A percentile compares a stretch with the other conserved stretches of the same genome.
These are phyloP conservation scores for Umbelopsis isabellina DNA, from an alignment of 192 early-diverging fungal genomes.

Conservation along the genomic window DNA sequence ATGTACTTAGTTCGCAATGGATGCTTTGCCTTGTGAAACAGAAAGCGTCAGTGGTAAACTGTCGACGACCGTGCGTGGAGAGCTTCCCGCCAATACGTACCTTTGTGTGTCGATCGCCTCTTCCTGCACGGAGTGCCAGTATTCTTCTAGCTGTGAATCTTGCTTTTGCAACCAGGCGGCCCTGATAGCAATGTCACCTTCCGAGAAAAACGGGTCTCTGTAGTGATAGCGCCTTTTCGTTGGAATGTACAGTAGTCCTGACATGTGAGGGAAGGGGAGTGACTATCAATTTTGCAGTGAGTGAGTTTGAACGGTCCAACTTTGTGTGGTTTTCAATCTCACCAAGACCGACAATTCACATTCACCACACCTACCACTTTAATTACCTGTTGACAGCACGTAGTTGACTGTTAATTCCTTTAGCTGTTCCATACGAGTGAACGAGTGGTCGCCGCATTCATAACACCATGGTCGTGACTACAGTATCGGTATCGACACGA, in stretches of 20 bases:
- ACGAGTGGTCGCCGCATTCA: neutral
- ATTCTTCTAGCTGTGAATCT: neutral
- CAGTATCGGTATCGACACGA: neutral
- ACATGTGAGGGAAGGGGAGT: neutral
- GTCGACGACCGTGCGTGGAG: neutral
- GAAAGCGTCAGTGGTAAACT: neutral
- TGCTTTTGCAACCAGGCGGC: conserved; percentile 36
- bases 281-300: neutral
- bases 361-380: neutral
- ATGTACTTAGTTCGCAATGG: conserved; percentile 24
- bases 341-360: too few species aligned
- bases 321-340: too few species aligned
- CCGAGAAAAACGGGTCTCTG: conserved; percentile 31
- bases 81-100: neutral
- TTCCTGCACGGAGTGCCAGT: conserved; percentile 8
- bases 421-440: neutral
- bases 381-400: neutral
- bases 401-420: neutral
- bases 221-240: conserved; percentile 29
- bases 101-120: neutral
- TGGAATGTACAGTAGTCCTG: conserved; percentile 27
- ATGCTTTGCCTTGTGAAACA: conserved; percentile 3
- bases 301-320: neutral
- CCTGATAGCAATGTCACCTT: conserved; percentile 38
- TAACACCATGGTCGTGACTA: conserved; percentile 3